Conservation (phyloP, 768 basidiomycete genomes). For the Suillus discolor region DNA sequence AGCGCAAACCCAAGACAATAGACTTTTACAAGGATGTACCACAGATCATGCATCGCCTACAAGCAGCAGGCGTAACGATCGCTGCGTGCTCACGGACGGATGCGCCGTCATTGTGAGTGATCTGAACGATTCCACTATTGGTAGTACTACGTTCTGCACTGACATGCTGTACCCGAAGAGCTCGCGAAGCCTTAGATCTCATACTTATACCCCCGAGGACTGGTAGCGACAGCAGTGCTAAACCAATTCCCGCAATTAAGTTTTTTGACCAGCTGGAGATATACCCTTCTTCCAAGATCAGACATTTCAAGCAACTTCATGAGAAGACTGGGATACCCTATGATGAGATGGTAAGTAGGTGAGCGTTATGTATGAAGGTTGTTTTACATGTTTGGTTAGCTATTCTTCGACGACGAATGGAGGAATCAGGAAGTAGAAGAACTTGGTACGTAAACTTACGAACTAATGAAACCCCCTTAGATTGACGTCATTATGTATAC, state of each 20-base stretch:
- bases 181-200: conserved; percentile 70
- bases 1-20: conserved; percentile 37
- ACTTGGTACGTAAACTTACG: conserved; percentile 43
- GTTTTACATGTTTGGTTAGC: conserved; percentile 29
- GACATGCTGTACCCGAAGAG: conserved; percentile 45
- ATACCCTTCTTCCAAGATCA: conserved; percentile 80
- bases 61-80: conserved; percentile 49
- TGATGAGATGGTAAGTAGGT: conserved; percentile 66
- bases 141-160: not conserved
- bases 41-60: conserved; percentile 63
- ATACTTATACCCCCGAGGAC: conserved; percentile 51
- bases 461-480: not conserved
- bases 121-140: not conserved
- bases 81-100: conserved; percentile 77
- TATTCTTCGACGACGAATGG: conserved; percentile 74
- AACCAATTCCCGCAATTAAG: conserved; percentile 49
- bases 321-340: conserved; percentile 76
- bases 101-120: conserved; percentile 65
- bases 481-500: not conserved
- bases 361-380: not conserved
- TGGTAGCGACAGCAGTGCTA: conserved; percentile 22
- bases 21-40: conserved; percentile 81
- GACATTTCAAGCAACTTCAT: conserved; percentile 78
- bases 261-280: conserved; percentile 77
- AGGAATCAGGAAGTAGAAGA: conserved; percentile 58